Percentiles rank a stretch among this genome's conserved stretches.
These are phyloP conservation scores for Nepenthes mirabilis DNA, from an alignment of 148 eudicot species.

Conservation along the genomic window DNA sequence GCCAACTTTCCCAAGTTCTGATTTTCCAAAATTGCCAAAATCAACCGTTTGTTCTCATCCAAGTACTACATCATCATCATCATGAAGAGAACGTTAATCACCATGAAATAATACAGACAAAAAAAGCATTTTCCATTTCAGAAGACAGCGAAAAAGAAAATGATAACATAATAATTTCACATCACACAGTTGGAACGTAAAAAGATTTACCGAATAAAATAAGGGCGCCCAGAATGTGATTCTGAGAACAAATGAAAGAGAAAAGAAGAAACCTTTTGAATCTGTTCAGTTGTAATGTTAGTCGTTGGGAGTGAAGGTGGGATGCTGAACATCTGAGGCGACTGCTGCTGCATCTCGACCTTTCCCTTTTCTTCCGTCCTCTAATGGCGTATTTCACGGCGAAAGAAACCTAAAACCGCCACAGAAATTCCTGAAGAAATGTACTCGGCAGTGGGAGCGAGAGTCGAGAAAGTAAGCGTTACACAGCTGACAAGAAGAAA, in stretches of 20 bases:
- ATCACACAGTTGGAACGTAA: background rate
- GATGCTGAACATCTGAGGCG: background rate
- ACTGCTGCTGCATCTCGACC: conserved; percentile 1
- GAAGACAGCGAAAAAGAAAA: background rate
- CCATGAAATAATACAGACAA: background rate
- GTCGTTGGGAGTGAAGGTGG: conserved; percentile 5
- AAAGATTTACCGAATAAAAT: background rate
- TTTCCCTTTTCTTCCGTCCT: background rate
- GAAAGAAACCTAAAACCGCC: background rate
- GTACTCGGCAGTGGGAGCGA: too few relatives aligned
- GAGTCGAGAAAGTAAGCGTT: too few relatives aligned
- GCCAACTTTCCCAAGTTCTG: conserved; percentile 61
- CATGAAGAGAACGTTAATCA: background rate
- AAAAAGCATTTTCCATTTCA: background rate
- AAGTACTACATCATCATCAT: conserved; percentile 39
- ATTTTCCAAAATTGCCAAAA: conserved; percentile 66
- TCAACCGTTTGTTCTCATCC: conserved; percentile 82
- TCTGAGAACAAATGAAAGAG: background rate
- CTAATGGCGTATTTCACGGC: background rate
- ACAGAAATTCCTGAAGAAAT: background rate
- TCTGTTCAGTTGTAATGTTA: conserved; percentile 11
- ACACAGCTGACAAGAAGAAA: too few relatives aligned
- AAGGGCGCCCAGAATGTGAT: background rate
- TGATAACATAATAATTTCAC: background rate
- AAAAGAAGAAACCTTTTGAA: conserved; percentile 7